phyloP scores from a whole-genome alignment of 257 asterid species.

The Leonotis leonurus region DNA sequence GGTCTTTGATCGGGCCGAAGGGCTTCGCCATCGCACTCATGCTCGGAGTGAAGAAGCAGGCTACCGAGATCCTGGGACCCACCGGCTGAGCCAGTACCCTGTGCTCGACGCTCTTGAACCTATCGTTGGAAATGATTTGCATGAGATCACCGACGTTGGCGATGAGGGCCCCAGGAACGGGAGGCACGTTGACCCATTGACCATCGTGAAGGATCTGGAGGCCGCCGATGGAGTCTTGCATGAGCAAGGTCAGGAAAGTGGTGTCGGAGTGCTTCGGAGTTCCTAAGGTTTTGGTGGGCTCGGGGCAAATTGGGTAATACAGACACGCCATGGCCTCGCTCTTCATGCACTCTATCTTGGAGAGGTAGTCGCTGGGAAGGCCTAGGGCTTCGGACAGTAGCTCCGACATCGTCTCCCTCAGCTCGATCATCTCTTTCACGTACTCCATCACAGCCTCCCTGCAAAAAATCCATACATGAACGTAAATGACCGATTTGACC shows the following conservation, averaged over 20 bases:
- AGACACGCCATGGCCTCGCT: constrained; percentile 26
- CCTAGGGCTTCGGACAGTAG: constrained; percentile 35
- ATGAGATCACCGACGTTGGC: constrained; percentile 33
- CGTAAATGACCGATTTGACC: constrained; percentile 23
- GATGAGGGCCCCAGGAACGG: constrained; percentile 21
- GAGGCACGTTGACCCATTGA: constrained; percentile 33
- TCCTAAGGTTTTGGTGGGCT: constrained; percentile 33
- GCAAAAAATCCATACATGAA: constrained; percentile 13
- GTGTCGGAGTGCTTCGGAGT: constrained; percentile 31
- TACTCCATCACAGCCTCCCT: constrained; percentile 22
- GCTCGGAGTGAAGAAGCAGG: constrained; percentile 32
- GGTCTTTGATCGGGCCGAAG: constrained; percentile 26
- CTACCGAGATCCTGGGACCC: constrained; percentile 37
- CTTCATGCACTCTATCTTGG: constrained; percentile 30
- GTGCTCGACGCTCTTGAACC: constrained; percentile 38
- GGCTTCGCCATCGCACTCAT: constrained; percentile 17
- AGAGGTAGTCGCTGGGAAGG: constrained; percentile 17
- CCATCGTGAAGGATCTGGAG: constrained; percentile 28
- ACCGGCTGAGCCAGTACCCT: constrained; percentile 32
- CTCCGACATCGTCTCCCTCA: constrained; percentile 28
- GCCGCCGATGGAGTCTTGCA: constrained; percentile 34
- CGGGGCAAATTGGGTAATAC: constrained; percentile 34
- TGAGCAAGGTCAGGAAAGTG: constrained; percentile 21
- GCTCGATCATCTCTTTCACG: constrained; percentile 19
- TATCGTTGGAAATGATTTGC: constrained; percentile 36